Conservation (phyloP, 257 asterid species). For the Primulina tabacum region DNA sequence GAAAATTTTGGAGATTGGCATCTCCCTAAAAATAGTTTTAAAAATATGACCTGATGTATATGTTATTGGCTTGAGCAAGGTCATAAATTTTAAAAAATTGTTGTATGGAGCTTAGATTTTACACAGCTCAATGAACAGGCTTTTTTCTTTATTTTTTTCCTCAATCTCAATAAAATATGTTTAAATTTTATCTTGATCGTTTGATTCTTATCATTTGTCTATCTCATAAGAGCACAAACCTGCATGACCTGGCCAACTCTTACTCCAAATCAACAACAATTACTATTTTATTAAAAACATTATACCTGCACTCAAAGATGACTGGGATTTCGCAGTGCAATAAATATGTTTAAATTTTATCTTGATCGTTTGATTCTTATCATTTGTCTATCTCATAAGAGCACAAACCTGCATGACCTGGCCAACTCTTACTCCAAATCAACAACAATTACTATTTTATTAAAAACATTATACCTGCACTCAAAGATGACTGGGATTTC, state of each 20-base stretch:
- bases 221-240: not conserved
- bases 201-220: not conserved
- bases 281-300: not conserved
- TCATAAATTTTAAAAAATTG: too few species aligned
- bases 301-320: slow-evolving; percentile 47
- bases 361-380: not conserved
- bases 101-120: not conserved
- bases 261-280: not conserved
- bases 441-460: slow-evolving; percentile 5
- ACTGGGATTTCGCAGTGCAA: slow-evolving; percentile 46
- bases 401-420: not conserved
- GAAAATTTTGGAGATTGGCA: not conserved
- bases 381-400: not conserved
- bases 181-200: not conserved
- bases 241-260: not conserved
- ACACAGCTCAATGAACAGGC: not conserved
- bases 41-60: too few species aligned
- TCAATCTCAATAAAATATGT: not conserved
- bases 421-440: not conserved
- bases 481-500: slow-evolving; percentile 43
- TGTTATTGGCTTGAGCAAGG: too few species aligned
- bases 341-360: too few species aligned
- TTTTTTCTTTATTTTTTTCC: too few species aligned
- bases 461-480: slow-evolving; percentile 40
- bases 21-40: not conserved